phyloP scores from a whole-genome alignment of 176 grass and related monocot genomes.

The Elymus sibiricus region DNA sequence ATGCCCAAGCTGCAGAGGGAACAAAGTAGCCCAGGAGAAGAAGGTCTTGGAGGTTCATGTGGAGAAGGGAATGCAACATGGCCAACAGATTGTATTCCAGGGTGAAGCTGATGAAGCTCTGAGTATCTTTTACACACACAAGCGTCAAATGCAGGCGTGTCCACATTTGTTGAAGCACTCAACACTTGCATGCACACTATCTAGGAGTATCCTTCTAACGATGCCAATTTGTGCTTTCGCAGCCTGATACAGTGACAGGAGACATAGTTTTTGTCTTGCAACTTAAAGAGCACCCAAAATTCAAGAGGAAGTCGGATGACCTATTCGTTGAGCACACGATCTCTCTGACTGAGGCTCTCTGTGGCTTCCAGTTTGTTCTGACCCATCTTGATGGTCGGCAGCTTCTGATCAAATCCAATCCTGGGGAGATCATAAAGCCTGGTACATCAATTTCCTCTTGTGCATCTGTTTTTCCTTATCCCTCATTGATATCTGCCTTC shows the following conservation, averaged over 20 bases:
- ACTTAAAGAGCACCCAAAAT: conserved; percentile 89
- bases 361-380: conserved; percentile 88
- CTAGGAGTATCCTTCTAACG: background rate
- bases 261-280: conserved; percentile 89
- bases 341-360: conserved; percentile 82
- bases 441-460: conserved; percentile 42
- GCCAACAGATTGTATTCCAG: conserved; percentile 91
- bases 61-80: conserved; percentile 97
- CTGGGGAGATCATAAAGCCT: conserved; percentile 86
- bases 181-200: background rate
- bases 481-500: background rate
- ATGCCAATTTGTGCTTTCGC: conserved; percentile 5
- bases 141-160: too few species aligned
- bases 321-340: conserved; percentile 74
- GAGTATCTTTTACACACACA: conserved; percentile 19
- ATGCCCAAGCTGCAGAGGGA: conserved; percentile 69
- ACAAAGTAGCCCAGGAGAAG: conserved; percentile 74
- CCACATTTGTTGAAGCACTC: background rate
- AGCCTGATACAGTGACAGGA: conserved; percentile 93
- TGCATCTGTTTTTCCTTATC: background rate
- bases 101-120: conserved; percentile 98
- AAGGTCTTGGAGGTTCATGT: conserved; percentile 92
- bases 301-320: conserved; percentile 86
- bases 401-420: conserved; percentile 88
- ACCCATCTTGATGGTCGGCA: conserved; percentile 84